phyloP scores from a whole-genome alignment of 345 rosid genomes.

The Crucihimalaya himalaica region DNA sequence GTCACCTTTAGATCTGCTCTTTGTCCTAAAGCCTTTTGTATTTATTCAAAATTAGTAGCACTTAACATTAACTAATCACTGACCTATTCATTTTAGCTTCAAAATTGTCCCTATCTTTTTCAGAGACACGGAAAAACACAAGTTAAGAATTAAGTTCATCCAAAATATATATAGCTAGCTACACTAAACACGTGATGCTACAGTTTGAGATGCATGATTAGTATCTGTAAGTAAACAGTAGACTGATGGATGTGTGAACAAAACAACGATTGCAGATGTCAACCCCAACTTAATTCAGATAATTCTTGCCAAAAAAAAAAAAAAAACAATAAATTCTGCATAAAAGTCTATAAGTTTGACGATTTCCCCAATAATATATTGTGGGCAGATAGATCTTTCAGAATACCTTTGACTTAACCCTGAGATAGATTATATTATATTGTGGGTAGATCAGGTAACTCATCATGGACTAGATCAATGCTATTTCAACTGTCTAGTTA shows the following conservation, averaged over 20 bases:
- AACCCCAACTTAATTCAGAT: conserved; percentile 10
- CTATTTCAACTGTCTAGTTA: conserved; percentile 28
- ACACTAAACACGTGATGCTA: conserved; percentile 28
- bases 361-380: conserved; percentile 23
- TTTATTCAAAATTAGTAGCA: conserved; percentile 33
- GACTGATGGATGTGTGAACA: conserved; percentile 29
- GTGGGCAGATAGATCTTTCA: conserved; percentile 37
- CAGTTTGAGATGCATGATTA: conserved; percentile 18
- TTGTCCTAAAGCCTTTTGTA: conserved; percentile 38
- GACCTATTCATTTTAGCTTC: conserved; percentile 15
- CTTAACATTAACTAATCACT: conserved; percentile 23
- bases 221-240: conserved; percentile 1
- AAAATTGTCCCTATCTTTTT: conserved; percentile 28
- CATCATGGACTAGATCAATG: conserved; percentile 20
- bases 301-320: neutral
- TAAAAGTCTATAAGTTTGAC: conserved; percentile 37
- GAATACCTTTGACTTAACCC: conserved; percentile 27
- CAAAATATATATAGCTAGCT: neutral
- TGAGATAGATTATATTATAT: conserved; percentile 9
- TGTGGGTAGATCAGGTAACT: too few relatives aligned
- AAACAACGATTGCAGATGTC: conserved; percentile 7
- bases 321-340: neutral
- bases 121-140: conserved; percentile 3
- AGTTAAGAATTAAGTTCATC: neutral
- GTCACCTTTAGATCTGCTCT: conserved; percentile 42